Evolutionary conservation across 768 basidiomycete species (phyloP).

Genomic region (Mycena chlorophos): DNA sequence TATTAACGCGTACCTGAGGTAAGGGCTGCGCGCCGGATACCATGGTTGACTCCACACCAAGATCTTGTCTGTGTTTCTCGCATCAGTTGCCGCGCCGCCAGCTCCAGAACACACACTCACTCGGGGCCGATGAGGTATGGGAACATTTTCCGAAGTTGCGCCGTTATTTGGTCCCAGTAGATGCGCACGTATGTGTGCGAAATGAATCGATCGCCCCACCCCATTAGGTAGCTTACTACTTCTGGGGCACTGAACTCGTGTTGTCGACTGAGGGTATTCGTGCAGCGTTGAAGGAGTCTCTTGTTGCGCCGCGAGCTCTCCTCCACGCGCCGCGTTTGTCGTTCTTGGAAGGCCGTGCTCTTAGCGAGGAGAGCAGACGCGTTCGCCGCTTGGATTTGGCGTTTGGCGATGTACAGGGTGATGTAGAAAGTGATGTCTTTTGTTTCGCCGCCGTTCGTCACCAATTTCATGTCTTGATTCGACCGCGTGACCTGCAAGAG

Average conservation of each 20-base stretch:
- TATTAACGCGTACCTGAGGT: not conserved
- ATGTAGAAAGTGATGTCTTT: conserved; percentile 38
- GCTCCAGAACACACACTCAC: conserved; percentile 1
- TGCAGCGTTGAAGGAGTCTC: conserved; percentile 33
- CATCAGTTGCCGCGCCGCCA: too few species aligned
- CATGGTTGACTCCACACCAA: not conserved
- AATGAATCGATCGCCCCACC: conserved; percentile 38
- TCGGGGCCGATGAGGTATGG: conserved; percentile 2
- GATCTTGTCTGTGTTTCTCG: not conserved
- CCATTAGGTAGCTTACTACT: conserved; percentile 42
- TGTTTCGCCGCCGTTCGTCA: conserved; percentile 35
- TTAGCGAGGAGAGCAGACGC: conserved; percentile 38
- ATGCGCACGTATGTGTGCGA: conserved; percentile 40
- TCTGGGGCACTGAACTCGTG: conserved; percentile 41
- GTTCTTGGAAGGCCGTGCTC: conserved; percentile 28
- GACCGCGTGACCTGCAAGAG: not conserved
- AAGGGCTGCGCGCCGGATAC: not conserved
- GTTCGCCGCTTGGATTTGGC: conserved; percentile 36
- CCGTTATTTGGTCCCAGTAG: conserved; percentile 30
- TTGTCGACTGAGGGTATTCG: conserved; percentile 32
- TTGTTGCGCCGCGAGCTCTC: too few species aligned
- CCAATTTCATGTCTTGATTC: conserved; percentile 33
- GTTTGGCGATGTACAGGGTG: conserved; percentile 41
- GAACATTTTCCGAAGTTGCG: conserved; percentile 17
- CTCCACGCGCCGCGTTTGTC: conserved; percentile 15